phyloP scores from a whole-genome alignment of 495 filamentous ascomycete species.

The Penicillium mononematosum region DNA sequence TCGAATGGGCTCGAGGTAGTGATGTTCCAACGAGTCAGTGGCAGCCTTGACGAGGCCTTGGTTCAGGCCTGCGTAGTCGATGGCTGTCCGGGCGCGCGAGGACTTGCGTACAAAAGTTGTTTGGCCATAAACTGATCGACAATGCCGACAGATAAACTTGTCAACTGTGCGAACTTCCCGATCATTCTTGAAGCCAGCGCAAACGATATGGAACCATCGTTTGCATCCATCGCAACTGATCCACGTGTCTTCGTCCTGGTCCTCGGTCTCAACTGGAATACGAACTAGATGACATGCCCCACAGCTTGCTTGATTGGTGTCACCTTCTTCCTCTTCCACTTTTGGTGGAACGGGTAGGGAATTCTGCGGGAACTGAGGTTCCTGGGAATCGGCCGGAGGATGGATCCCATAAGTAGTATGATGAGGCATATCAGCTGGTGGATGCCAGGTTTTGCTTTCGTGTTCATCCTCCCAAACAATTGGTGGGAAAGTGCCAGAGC shows the following conservation, averaged over 20 bases:
- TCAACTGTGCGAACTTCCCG: slow-evolving; percentile 69
- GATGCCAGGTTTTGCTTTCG: slow-evolving; percentile 25
- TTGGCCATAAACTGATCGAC: slow-evolving; percentile 58
- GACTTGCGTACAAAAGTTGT: slow-evolving; percentile 67
- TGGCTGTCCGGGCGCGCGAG: slow-evolving; percentile 64
- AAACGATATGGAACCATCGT: slow-evolving; percentile 71
- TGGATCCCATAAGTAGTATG: slow-evolving; percentile 11
- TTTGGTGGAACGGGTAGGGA: slow-evolving; percentile 25
- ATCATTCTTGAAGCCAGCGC: slow-evolving; percentile 69
- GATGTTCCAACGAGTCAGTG: slow-evolving; percentile 67
- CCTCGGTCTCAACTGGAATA: slow-evolving; percentile 46
- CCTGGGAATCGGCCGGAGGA: neutral
- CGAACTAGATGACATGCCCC: slow-evolving; percentile 51
- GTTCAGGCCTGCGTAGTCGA: slow-evolving; percentile 74
- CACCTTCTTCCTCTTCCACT: slow-evolving; percentile 33
- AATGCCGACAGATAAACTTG: slow-evolving; percentile 66
- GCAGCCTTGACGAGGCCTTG: slow-evolving; percentile 70
- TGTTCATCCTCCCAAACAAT: slow-evolving; percentile 41
- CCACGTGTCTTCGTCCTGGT: slow-evolving; percentile 60
- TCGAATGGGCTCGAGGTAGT: slow-evolving; percentile 70
- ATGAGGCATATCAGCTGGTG: slow-evolving; percentile 14
- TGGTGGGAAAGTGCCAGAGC: slow-evolving; percentile 39
- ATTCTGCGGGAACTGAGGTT: slow-evolving; percentile 6
- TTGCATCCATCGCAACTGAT: slow-evolving; percentile 76
- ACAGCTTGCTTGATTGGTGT: slow-evolving; percentile 45